phyloP scores from a whole-genome alignment of 2,329 filamentous ascomycete genomes.

The Metarhizium guizhouense region DNA sequence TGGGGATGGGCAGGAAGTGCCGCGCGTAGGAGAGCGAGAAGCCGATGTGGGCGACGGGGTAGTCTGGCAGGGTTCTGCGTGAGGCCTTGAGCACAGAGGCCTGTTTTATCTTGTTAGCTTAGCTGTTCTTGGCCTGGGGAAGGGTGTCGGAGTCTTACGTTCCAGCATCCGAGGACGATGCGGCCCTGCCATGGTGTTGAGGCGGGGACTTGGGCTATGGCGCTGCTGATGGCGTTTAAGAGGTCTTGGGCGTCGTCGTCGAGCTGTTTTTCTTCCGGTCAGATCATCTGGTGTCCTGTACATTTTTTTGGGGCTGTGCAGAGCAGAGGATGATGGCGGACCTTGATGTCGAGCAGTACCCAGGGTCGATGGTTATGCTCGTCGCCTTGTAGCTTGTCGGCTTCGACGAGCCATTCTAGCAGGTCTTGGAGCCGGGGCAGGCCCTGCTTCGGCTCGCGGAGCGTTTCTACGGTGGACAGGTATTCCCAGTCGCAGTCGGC shows the following conservation, averaged over 20 bases:
- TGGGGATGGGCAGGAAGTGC: slow-evolving; percentile 56
- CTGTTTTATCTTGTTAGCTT: slow-evolving; percentile 20
- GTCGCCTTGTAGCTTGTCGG: slow-evolving; percentile 42
- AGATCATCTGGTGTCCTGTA: no score
- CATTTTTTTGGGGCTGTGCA: no score
- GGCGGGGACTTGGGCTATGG: slow-evolving; percentile 44
- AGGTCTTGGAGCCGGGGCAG: slow-evolving; percentile 72
- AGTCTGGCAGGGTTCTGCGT: slow-evolving; percentile 51
- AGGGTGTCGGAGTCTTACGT: slow-evolving; percentile 32
- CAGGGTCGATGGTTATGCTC: slow-evolving; percentile 53
- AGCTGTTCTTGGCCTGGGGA: not conserved
- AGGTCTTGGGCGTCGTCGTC: slow-evolving; percentile 63
- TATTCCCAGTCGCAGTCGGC: slow-evolving; percentile 70
- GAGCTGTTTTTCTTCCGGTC: slow-evolving; percentile 31
- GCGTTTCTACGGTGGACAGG: slow-evolving; percentile 57
- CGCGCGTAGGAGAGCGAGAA: slow-evolving; percentile 59
- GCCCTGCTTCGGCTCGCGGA: slow-evolving; percentile 55
- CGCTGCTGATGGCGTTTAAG: slow-evolving; percentile 58
- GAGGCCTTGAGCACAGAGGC: slow-evolving; percentile 60
- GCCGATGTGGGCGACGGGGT: slow-evolving; percentile 59
- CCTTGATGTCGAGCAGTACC: slow-evolving; percentile 85
- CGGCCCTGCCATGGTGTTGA: slow-evolving; percentile 59
- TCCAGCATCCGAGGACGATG: slow-evolving; percentile 77
- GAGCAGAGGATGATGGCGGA: slow-evolving; percentile 20
- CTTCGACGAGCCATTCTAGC: slow-evolving; percentile 51